A percentile compares a stretch with the other conserved stretches of the same genome.
Conservation (phyloP, 1,139 yeast genomes). For the Lodderomyces metapsilosis region DNA sequence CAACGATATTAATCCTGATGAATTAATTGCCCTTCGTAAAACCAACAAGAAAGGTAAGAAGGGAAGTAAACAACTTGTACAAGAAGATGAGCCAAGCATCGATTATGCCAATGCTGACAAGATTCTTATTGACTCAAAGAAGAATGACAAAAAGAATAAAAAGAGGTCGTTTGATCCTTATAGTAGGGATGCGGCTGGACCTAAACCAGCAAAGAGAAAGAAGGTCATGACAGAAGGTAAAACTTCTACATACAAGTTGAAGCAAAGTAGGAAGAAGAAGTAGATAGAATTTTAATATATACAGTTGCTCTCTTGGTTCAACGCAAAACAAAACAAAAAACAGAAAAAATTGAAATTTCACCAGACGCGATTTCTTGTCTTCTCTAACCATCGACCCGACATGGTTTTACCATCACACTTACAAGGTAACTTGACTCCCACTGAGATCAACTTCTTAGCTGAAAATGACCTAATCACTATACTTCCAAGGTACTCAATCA, state of each 20-base stretch:
- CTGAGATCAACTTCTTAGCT: conserved; percentile 80
- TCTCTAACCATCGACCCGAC: background rate
- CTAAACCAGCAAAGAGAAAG: conserved; percentile 48
- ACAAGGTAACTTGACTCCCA: conserved; percentile 63
- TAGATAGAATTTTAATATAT: no score
- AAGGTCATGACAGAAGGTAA: conserved; percentile 43
- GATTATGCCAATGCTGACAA: conserved; percentile 53
- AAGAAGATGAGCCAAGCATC: conserved; percentile 24
- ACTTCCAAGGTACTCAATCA: conserved; percentile 73
- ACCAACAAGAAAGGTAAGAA: conserved; percentile 16
- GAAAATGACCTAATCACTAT: conserved; percentile 75
- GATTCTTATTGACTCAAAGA: conserved; percentile 33
- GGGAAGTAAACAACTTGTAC: conserved; percentile 12
- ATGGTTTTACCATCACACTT: conserved; percentile 69
- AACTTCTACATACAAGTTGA: conserved; percentile 46
- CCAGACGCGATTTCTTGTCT: background rate
- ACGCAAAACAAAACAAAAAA: no score
- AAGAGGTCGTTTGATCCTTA: conserved; percentile 66
- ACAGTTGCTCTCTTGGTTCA: no score
- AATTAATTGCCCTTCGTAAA: conserved; percentile 53
- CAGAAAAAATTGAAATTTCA: no score
- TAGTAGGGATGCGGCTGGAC: conserved; percentile 45
- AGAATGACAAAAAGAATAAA: conserved; percentile 18
- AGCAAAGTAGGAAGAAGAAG: conserved; percentile 8
- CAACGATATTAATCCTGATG: conserved; percentile 40